A percentile compares a stretch with the other conserved stretches of the same genome.
Evolutionary conservation across 805 yeast species (phyloP).

Genomic region (Starmerella tilneyi): DNA sequence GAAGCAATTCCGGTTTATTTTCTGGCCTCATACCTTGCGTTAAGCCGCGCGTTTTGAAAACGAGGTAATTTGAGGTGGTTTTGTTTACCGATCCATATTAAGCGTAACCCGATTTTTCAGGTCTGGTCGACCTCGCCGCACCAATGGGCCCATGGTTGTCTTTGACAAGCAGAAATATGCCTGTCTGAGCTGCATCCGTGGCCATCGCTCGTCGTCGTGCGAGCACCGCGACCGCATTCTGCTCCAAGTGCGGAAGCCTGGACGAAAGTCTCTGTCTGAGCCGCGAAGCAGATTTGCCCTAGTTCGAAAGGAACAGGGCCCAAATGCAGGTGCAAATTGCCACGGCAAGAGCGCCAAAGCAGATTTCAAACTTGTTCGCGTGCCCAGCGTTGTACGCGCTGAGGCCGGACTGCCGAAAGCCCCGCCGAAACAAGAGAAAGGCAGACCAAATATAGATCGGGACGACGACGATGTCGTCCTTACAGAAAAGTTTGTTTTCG

Average conservation of each 20-base stretch:
- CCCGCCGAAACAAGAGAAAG: not conserved
- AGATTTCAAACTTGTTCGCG: slow-evolving; percentile 6
- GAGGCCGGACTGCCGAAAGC: not conserved
- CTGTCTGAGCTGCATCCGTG: slow-evolving; percentile 58
- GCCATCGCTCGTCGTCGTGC: slow-evolving; percentile 84
- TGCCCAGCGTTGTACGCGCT: not conserved
- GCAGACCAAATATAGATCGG: slow-evolving; percentile 1
- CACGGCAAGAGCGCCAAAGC: slow-evolving; percentile 7
- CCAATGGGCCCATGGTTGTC: slow-evolving; percentile 16
- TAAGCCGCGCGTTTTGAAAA: not conserved
- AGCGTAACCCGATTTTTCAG: not conserved
- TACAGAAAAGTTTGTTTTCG: slow-evolving; percentile 26
- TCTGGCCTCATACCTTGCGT: not conserved
- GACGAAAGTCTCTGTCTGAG: slow-evolving; percentile 42
- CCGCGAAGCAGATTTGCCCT: slow-evolving; percentile 15
- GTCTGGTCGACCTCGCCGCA: not conserved
- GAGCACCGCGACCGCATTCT: slow-evolving; percentile 69
- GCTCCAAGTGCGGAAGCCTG: slow-evolving; percentile 80
- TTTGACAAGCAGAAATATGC: slow-evolving; percentile 25
- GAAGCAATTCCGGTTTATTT: too few relatives aligned
- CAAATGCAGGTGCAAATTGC: not conserved
- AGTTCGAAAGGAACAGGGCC: slow-evolving; percentile 11
- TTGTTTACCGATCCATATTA: not conserved
- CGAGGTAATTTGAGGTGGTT: slow-evolving; percentile 8
- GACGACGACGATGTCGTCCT: slow-evolving; percentile 22